Base-by-base conservation (phyloP, 1,139 yeast species). In the Kodamaea arcana region DNA sequence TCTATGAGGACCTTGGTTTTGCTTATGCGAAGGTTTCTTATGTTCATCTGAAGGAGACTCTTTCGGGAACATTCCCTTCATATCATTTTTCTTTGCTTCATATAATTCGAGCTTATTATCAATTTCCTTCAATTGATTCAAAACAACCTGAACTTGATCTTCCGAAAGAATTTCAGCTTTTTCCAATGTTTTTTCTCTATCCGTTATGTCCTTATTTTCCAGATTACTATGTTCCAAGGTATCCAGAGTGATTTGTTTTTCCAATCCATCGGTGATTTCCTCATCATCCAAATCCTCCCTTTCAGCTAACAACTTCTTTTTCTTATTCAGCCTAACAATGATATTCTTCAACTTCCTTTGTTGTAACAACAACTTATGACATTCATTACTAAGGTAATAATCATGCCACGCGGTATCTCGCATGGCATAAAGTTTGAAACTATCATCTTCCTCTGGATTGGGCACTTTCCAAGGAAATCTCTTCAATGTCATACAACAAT, bases 401-500 rank as follows among this genome's bases (percentile, higher is more conserved):
- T 70, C 75, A 49, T 70, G 76, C 69, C 71, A 69, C 39, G 60
- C 66, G 41, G 69, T 75, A 47, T 70, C 76, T 10, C 47, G 78
- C 76, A 67, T 80, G 70, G 64, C 82, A 63, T 58, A 70, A 27
- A 70, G 54, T 43, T 77, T 78, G 64, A 82, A 94, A 42, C 95
- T 85, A 43, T 83, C 83, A 60, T 94, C 99, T 43, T 66, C 69
- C n/a, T 83, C 75, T 18, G 77, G 68, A 51, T 80, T 79, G 6
- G 98, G 98, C 5, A 86, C 87, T 54, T 90, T 92, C 98, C 98
- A 94, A 1, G 98, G 98, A 64, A 92, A 92, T 51, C 96, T 72
- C 50, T 92, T 83, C 47, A 92, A 66, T 36, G 92, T 80, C 95
- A 90, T 88, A 62, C 98, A 92, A 62, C 97, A 92, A 57, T 83